A percentile compares a stretch with the other conserved stretches of the same genome.
Evolutionary conservation across 2,329 filamentous ascomycete genomes (phyloP).

Genomic region (Arthrocladium fulminans): DNA sequence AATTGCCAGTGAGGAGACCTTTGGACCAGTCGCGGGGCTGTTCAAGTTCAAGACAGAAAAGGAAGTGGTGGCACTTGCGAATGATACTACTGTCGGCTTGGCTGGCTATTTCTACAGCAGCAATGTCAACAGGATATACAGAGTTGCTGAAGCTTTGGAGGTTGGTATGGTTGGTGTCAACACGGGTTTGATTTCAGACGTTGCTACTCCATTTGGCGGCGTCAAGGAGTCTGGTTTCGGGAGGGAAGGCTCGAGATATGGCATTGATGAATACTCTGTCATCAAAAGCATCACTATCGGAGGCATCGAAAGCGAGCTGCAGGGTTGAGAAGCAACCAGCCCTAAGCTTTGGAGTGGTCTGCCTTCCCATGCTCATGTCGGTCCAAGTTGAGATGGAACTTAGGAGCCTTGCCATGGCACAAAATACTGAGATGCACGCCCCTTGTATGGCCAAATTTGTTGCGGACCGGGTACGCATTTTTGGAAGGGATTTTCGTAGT

Average conservation of each 20-base stretch:
- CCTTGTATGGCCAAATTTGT: too few species aligned
- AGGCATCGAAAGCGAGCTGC: conserved; percentile 51
- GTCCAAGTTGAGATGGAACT: too few species aligned
- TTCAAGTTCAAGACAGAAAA: conserved; percentile 84
- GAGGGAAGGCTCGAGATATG: conserved; percentile 67
- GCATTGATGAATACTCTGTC: conserved; percentile 64
- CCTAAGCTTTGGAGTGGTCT: too few species aligned
- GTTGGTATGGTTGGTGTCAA: conserved; percentile 55
- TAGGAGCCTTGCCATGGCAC: too few species aligned
- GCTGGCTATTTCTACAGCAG: conserved; percentile 87
- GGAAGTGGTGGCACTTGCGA: conserved; percentile 78
- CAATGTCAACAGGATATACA: conserved; percentile 50
- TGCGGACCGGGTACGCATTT: too few species aligned
- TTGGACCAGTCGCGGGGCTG: conserved; percentile 83
- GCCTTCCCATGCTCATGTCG: background rate
- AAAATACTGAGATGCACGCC: too few species aligned
- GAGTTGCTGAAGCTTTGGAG: conserved; percentile 50
- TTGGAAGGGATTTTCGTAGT: too few species aligned
- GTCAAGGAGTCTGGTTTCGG: conserved; percentile 78
- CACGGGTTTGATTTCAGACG: conserved; percentile 55
- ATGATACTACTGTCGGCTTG: conserved; percentile 73
- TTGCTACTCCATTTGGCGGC: conserved; percentile 59
- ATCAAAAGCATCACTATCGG: conserved; percentile 63
- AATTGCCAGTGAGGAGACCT: conserved; percentile 81
- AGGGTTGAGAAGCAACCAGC: conserved; percentile 35